phyloP scores from a whole-genome alignment of 2,329 filamentous ascomycete species.

The Alternaria consortialis region DNA sequence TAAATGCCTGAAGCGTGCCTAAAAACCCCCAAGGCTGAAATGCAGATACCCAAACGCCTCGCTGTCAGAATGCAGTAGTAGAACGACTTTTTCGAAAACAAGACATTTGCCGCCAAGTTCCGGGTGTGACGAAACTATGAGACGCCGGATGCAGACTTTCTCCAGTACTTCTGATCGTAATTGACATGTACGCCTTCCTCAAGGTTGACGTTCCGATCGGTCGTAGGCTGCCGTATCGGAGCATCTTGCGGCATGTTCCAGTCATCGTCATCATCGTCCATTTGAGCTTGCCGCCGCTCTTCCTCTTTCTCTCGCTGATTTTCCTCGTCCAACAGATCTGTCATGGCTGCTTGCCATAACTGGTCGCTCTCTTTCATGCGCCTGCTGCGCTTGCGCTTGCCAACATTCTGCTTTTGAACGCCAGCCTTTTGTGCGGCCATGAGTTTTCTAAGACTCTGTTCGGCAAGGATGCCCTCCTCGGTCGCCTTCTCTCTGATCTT shows the following conservation, averaged over 20 bases:
- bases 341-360: conserved; percentile 66
- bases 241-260: conserved; percentile 31
- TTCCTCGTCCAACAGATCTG: conserved; percentile 57
- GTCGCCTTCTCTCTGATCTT: conserved; percentile 70
- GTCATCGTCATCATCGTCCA: conserved; percentile 30
- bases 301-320: conserved; percentile 40
- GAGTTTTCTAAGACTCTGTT: conserved; percentile 70
- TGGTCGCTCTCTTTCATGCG: conserved; percentile 56
- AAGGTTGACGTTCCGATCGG: conserved; percentile 40
- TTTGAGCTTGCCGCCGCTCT: conserved; percentile 27
- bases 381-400: conserved; percentile 53
- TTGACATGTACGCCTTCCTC: conserved; percentile 62
- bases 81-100: conserved; percentile 13
- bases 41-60: conserved; percentile 49
- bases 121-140: conserved; percentile 15
- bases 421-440: conserved; percentile 60
- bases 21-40: conserved; percentile 25
- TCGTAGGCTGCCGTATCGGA: conserved; percentile 43
- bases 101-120: neutral
- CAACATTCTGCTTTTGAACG: conserved; percentile 45
- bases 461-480: conserved; percentile 70
- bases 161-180: conserved; percentile 67
- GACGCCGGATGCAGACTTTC: conserved; percentile 53
- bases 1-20: conserved; percentile 31
- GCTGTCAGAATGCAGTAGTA: conserved; percentile 45